These are phyloP conservation scores for Neopestalotiopsis sp. DNA, from an alignment of 2,329 filamentous ascomycete species.

Conservation along the genomic window DNA sequence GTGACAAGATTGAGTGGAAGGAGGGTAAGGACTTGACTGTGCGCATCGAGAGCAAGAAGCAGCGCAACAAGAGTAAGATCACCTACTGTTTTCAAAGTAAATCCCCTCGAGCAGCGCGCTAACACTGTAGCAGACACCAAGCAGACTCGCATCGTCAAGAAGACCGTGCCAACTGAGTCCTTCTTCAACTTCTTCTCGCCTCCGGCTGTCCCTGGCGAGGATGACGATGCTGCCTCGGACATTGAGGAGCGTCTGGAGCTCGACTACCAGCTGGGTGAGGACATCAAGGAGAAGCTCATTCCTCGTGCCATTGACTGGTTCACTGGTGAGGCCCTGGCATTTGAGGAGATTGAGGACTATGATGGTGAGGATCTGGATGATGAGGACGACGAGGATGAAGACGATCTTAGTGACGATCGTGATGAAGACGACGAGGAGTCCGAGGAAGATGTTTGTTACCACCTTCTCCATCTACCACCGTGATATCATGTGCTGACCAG, in stretches of 20 bases:
- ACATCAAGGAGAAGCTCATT: slow-evolving; percentile 99
- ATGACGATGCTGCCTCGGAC: slow-evolving; percentile 77
- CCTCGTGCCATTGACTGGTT: slow-evolving; percentile 99
- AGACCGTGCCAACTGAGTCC: slow-evolving; percentile 96
- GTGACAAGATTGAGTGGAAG: slow-evolving; percentile 98
- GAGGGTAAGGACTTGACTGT: slow-evolving; percentile 91
- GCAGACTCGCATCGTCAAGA: slow-evolving; percentile 98
- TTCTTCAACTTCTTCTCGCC: slow-evolving; percentile 99
- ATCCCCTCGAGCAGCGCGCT: slow-evolving; percentile 1
- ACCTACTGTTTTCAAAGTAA: neutral
- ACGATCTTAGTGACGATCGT: slow-evolving; percentile 80
- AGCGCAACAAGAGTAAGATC: slow-evolving; percentile 93
- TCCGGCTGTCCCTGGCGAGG: slow-evolving; percentile 77
- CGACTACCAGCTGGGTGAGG: slow-evolving; percentile 97
- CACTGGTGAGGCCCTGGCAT: slow-evolving; percentile 95
- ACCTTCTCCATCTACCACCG: slow-evolving; percentile 13
- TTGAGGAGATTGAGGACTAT: slow-evolving; percentile 86
- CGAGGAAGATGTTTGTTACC: slow-evolving; percentile 72
- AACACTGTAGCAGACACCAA: slow-evolving; percentile 77
- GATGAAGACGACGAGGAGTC: slow-evolving; percentile 81
- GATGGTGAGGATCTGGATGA: slow-evolving; percentile 86
- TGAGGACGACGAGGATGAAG: slow-evolving; percentile 86
- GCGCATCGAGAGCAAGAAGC: slow-evolving; percentile 97
- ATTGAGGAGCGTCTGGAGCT: slow-evolving; percentile 98
- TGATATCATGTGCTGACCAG: neutral